These are phyloP conservation scores for Candida suzukii DNA, from an alignment of 805 yeast genomes.

Conservation along the genomic window DNA sequence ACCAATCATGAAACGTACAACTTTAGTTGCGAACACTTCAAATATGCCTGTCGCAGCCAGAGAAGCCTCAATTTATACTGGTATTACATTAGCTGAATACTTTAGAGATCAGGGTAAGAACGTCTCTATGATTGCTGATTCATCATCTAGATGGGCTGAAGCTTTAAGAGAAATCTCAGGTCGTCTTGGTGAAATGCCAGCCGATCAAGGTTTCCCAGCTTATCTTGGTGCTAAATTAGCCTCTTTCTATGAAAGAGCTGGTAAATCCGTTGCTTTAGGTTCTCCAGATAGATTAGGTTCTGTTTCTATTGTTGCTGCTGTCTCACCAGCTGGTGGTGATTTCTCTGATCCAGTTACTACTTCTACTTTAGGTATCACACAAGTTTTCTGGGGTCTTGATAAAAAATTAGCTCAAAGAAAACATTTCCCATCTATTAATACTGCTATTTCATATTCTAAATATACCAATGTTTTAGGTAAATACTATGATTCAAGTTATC, in stretches of 20 bases:
- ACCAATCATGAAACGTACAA: slow-evolving; percentile 99
- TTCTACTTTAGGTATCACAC: slow-evolving; percentile 98
- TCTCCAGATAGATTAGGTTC: slow-evolving; percentile 96
- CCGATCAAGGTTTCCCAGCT: slow-evolving; percentile 99
- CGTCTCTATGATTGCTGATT: slow-evolving; percentile 99
- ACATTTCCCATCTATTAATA: slow-evolving; percentile 98
- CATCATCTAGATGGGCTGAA: slow-evolving; percentile 99
- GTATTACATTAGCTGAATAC: slow-evolving; percentile 97
- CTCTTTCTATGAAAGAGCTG: slow-evolving; percentile 99
- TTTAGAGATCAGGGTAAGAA: slow-evolving; percentile 99
- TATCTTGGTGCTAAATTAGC: slow-evolving; percentile 98
- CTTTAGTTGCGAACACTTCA: slow-evolving; percentile 96
- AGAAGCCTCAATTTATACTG: slow-evolving; percentile 99
- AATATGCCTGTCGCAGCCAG: slow-evolving; percentile 99
- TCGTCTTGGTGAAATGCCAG: slow-evolving; percentile 99
- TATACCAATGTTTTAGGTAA: slow-evolving; percentile 82
- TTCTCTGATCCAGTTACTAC: slow-evolving; percentile 99
- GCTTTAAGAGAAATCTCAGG: slow-evolving; percentile 99
- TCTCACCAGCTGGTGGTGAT: slow-evolving; percentile 99
- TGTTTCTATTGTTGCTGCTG: slow-evolving; percentile 99
- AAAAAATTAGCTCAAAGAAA: slow-evolving; percentile 98
- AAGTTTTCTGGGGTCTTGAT: slow-evolving; percentile 99
- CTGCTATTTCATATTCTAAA: slow-evolving; percentile 93
- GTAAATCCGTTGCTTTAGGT: slow-evolving; percentile 91
- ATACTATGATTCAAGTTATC: slow-evolving; percentile 78